Conservation (phyloP, 2,329 filamentous ascomycete genomes). For the Phaeomoniella chlamydospora region DNA sequence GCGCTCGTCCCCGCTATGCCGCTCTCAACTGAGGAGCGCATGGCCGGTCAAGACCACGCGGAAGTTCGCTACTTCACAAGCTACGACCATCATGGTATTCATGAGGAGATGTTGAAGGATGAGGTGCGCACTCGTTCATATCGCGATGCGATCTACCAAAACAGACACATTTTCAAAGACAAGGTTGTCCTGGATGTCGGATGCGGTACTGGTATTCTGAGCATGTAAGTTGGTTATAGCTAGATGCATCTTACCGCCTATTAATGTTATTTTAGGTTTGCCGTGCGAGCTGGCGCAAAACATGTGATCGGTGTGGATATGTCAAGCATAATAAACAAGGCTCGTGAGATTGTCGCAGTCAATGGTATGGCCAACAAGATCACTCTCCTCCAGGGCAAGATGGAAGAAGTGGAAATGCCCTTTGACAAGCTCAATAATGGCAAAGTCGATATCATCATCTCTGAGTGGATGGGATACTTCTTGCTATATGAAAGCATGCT, state of each 20-base stretch:
- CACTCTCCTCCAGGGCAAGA: slow-evolving; percentile 95
- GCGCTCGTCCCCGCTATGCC: not conserved
- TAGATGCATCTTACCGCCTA: slow-evolving; percentile 2
- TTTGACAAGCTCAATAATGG: slow-evolving; percentile 40
- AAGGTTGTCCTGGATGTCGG: slow-evolving; percentile 93
- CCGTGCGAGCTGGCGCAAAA: slow-evolving; percentile 87
- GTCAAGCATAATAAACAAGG: slow-evolving; percentile 99
- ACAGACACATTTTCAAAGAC: slow-evolving; percentile 84
- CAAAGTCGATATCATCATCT: slow-evolving; percentile 98
- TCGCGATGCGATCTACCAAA: slow-evolving; percentile 94
- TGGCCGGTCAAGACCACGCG: slow-evolving; percentile 63
- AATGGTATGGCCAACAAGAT: slow-evolving; percentile 95
- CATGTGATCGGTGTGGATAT: slow-evolving; percentile 99
- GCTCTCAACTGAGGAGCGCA: slow-evolving; percentile 30
- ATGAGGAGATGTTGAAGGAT: slow-evolving; percentile 39
- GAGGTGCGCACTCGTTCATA: slow-evolving; percentile 94
- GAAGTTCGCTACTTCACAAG: slow-evolving; percentile 99
- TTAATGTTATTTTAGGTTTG: slow-evolving; percentile 83
- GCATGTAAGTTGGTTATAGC: slow-evolving; percentile 60
- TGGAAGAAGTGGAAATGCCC: slow-evolving; percentile 93
- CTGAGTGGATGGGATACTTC: slow-evolving; percentile 99
- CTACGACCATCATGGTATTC: slow-evolving; percentile 33
- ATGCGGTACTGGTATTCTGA: slow-evolving; percentile 93
- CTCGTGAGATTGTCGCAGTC: slow-evolving; percentile 77
- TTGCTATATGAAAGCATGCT: slow-evolving; percentile 97